Evolutionary conservation across 192 early-diverging fungal genomes (phyloP).

Genomic region (Coemansia sp.): DNA sequence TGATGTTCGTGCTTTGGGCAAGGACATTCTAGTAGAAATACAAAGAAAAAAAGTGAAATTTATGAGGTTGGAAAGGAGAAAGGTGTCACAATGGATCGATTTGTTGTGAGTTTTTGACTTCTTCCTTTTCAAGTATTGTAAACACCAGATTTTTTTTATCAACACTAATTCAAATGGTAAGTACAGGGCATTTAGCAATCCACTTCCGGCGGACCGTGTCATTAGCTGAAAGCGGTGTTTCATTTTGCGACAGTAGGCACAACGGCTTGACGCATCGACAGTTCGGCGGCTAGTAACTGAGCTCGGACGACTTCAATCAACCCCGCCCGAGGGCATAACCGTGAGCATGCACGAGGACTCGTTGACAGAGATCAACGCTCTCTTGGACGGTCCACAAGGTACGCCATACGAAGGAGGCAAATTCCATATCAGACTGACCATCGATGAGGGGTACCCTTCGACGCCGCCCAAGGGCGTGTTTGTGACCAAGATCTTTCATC

Average conservation of each 20-base stretch:
- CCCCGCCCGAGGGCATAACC: conserved; percentile 83
- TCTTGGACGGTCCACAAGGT: conserved; percentile 80
- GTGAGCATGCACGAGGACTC: conserved; percentile 70
- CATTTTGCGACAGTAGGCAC: conserved; percentile 19
- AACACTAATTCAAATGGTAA: background rate
- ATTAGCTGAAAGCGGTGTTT: background rate
- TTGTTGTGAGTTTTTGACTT: background rate
- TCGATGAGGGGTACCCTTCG: conserved; percentile 76
- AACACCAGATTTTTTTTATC: background rate
- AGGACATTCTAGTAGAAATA: background rate
- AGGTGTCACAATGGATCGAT: background rate
- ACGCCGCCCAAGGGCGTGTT: conserved; percentile 86
- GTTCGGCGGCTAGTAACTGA: conserved; percentile 62
- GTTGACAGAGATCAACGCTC: conserved; percentile 81
- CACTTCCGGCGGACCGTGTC: background rate
- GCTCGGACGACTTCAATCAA: conserved; percentile 53
- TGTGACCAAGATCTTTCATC: conserved; percentile 95
- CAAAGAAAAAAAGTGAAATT: background rate
- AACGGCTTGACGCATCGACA: conserved; percentile 26
- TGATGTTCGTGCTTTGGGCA: background rate
- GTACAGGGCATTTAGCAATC: background rate
- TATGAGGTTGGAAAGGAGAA: background rate
- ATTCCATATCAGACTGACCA: conserved; percentile 70
- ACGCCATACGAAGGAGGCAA: conserved; percentile 84
- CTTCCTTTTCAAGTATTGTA: background rate